A percentile compares a stretch with the other conserved stretches of the same genome.
phyloP scores from a whole-genome alignment of 768 basidiomycete species.

The Tulasnella calospora region DNA sequence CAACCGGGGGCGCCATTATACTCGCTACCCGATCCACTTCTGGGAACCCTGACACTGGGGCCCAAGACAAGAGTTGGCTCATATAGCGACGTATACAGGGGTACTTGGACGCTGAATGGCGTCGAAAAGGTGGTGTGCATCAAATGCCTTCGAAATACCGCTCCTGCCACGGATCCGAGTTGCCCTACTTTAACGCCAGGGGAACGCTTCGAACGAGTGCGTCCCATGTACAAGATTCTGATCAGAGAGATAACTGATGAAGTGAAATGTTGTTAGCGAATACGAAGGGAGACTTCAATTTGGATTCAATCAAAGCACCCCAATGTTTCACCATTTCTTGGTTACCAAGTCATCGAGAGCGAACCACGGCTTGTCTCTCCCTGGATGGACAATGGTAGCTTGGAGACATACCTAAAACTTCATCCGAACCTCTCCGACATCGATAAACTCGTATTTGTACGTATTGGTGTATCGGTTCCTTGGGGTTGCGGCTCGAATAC shows the following conservation, averaged over 20 bases:
- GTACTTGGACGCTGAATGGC: background rate
- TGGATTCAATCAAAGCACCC: background rate
- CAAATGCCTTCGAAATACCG: background rate
- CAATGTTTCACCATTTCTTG: background rate
- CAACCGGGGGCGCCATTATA: no score
- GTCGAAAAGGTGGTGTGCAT: background rate
- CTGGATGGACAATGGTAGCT: background rate
- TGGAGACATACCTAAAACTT: background rate
- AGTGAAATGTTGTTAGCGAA: background rate
- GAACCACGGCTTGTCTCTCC: conserved; percentile 1
- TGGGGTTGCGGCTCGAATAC: background rate
- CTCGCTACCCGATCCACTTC: no score
- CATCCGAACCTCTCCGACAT: background rate
- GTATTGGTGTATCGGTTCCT: background rate
- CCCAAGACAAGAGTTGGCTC: no score
- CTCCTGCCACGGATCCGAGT: background rate
- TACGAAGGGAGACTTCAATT: background rate
- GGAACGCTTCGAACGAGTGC: background rate
- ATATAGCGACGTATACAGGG: no score
- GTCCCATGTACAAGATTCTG: background rate
- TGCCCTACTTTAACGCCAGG: background rate
- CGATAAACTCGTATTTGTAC: background rate
- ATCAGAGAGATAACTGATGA: background rate
- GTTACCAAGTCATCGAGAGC: background rate
- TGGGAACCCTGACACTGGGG: no score